A percentile compares a stretch with the other conserved stretches of the same genome.
Conservation (phyloP, 2,329 filamentous ascomycete genomes). For the Colletotrichum godetiae region DNA sequence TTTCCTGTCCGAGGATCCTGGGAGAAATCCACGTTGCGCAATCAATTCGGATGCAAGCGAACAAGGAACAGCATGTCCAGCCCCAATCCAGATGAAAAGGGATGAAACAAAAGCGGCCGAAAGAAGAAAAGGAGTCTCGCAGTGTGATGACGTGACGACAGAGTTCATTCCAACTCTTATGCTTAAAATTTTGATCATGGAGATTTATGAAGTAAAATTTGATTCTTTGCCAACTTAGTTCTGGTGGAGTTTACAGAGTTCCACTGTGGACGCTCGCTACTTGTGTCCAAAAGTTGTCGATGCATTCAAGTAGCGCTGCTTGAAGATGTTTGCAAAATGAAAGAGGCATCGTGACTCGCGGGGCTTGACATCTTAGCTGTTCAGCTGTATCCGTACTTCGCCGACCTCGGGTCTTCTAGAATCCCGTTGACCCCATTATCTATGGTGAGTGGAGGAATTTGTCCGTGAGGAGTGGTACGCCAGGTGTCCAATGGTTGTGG, state of each 20-base stretch:
- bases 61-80: neutral
- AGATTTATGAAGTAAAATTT: neutral
- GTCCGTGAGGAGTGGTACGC: too few relatives aligned
- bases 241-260: neutral
- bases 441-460: too few relatives aligned
- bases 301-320: too few relatives aligned
- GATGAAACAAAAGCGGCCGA: slow-evolving; percentile 24
- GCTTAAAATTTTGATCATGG: slow-evolving; percentile 15
- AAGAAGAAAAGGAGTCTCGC: neutral
- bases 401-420: too few relatives aligned
- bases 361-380: too few relatives aligned
- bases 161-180: slow-evolving; percentile 16
- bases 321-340: too few relatives aligned
- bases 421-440: too few relatives aligned
- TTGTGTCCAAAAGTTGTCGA: too few relatives aligned
- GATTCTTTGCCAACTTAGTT: neutral
- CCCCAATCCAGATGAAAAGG: slow-evolving; percentile 10
- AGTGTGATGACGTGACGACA: neutral
- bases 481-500: neutral
- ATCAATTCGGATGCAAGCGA: slow-evolving; percentile 29
- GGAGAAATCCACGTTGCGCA: slow-evolving; percentile 18
- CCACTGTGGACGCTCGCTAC: too few relatives aligned
- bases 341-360: too few relatives aligned
- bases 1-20: neutral
- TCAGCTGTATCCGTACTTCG: too few relatives aligned